phyloP scores from a whole-genome alignment of 495 filamentous ascomycete species.

The Parathielavia appendiculata region DNA sequence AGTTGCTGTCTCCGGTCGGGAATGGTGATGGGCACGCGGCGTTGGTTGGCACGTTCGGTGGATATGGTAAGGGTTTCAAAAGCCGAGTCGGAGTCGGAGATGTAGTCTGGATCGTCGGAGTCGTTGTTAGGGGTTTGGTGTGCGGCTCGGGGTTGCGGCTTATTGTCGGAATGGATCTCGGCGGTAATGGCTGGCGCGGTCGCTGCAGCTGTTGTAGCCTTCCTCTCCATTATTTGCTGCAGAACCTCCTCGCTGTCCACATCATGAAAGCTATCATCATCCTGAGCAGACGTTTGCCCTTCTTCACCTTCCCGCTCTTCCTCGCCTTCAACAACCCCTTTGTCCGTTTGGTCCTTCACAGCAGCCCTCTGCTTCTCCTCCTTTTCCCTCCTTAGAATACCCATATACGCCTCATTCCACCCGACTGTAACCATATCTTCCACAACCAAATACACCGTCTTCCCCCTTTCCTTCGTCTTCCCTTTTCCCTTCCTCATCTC shows the following conservation, averaged over 20 bases:
- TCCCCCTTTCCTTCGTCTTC: conserved; percentile 6
- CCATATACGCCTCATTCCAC: conserved; percentile 35
- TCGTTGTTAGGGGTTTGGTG: background rate
- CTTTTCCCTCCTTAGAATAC: conserved; percentile 19
- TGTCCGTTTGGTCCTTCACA: conserved; percentile 10
- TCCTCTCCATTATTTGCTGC: too few species aligned
- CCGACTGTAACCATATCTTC: conserved; percentile 38
- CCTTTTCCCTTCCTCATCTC: conserved; percentile 10
- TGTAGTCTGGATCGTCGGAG: conserved; percentile 4
- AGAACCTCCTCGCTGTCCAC: background rate
- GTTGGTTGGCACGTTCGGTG: background rate
- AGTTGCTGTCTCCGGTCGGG: conserved; percentile 2
- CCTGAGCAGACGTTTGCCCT: background rate
- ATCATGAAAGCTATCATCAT: conserved; percentile 4
- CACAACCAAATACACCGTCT: conserved; percentile 38
- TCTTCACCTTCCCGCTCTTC: background rate
- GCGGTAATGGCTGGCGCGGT: background rate
- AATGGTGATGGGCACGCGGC: background rate
- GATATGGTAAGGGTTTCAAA: conserved; percentile 16
- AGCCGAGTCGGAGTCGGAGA: conserved; percentile 20
- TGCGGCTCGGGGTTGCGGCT: too few species aligned
- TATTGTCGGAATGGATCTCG: background rate
- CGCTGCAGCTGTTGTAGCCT: background rate
- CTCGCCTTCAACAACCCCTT: conserved; percentile 1
- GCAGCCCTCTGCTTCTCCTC: background rate